Percentiles rank a stretch among this genome's conserved stretches.
phyloP scores from a whole-genome alignment of 371 early-diverging fungal species.

The Choanephora cucurbitarum region DNA sequence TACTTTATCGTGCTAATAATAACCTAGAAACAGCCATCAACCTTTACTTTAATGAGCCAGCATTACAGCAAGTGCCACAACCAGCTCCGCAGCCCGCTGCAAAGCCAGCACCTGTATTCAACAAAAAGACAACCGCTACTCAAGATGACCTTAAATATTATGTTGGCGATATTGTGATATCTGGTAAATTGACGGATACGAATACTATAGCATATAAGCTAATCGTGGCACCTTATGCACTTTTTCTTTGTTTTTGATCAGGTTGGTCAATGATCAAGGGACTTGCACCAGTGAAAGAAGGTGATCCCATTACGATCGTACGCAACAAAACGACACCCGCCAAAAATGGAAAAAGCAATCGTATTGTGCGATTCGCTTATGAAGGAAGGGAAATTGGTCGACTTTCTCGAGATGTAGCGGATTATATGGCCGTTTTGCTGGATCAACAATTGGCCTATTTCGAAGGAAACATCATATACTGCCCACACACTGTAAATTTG shows the following conservation, averaged over 20 bases:
- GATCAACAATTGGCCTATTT: conserved; percentile 53
- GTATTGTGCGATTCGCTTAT: conserved; percentile 54
- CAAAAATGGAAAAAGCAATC: conserved; percentile 33
- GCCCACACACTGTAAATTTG: conserved; percentile 35
- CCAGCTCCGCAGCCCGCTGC: not conserved
- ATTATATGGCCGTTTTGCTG: conserved; percentile 50
- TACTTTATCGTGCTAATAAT: conserved; percentile 24
- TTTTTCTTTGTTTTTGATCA: not conserved
- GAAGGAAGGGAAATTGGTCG: conserved; percentile 50
- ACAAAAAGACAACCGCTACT: not conserved
- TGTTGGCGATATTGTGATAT: conserved; percentile 40
- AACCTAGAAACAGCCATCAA: conserved; percentile 26
- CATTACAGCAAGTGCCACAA: not conserved
- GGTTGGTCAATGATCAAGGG: conserved; percentile 44
- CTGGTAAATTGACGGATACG: conserved; percentile 29
- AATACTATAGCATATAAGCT: no score
- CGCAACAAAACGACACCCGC: conserved; percentile 19
- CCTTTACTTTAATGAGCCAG: conserved; percentile 22
- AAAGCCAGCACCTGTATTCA: not conserved
- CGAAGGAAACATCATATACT: conserved; percentile 45
- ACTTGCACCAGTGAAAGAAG: conserved; percentile 32
- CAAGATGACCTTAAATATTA: conserved; percentile 11
- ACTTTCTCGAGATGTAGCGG: conserved; percentile 42
- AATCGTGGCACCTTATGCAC: not conserved
- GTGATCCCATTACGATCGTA: conserved; percentile 27